Evolutionary conservation across 2,329 filamentous ascomycete genomes (phyloP), one percentile per base, ranked within the genome.

Genomic region (Lachnellula hyalina): DNA sequence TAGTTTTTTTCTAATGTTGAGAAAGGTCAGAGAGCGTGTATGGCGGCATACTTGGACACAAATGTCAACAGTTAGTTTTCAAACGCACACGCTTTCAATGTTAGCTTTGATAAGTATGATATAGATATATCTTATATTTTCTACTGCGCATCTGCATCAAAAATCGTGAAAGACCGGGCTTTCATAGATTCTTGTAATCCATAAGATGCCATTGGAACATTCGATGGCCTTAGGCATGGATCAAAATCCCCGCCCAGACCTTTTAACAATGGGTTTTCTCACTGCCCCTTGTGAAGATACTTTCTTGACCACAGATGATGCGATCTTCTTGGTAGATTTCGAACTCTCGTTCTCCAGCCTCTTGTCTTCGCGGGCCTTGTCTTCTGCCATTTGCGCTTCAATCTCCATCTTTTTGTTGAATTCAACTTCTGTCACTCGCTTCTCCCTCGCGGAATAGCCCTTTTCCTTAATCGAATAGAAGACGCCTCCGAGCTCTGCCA

Each of bases 381-480:
- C 92, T 61, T 87, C 85, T 0, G 87, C 90, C 88, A 96, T 96
- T 73, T 96, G 84, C 3, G 87, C 80, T 74, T 96, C 92, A 59
- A 96, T 92, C 72, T 96, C 92, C 80, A 96, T 91, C 71, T 89
- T 91, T 50, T 84, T 80, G 68, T 96, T 96, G 70, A 96, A 96
- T 70, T 96, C 93, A 15, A 85, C 86, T 74, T 97, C 93, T 0
- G 87, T 93, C 47, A 96, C 83, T 52, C 89, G 82, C 73, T 91
- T 93, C 66, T 96, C 89, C 25, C 89, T 80, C 12, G 86, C 84
- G 14, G 89, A 96, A 69, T 96, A 99, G 1, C 93, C 94, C 73
- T 99, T 99, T 73, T 97, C 93, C 74, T 96, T 96, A 68, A 99
- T 82, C 1, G 88, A 94, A 72, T 97, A 99, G 72, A 99, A 99